Evolutionary conservation across 306 rosid species (phyloP), one percentile per base, ranked within the genome.

Genomic region (Casuarina glauca): DNA sequence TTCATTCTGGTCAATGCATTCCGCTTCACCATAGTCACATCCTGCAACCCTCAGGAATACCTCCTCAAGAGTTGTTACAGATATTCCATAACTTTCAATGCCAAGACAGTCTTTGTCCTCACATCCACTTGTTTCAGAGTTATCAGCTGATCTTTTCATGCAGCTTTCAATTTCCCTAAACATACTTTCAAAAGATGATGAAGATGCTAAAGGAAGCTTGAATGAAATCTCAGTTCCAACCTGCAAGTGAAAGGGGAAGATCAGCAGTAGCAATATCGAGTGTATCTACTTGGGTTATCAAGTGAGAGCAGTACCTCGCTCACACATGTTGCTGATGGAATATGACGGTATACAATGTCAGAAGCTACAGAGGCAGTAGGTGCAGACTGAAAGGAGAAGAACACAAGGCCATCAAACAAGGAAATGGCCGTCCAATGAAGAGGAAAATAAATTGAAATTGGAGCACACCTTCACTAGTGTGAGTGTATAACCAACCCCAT

Each of bases 161-260:
- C 88, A 94, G 84, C 87, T 88, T 91, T 94, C 98, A 81, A 94
- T 94, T 88, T 94, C 98, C 87, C 97, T 84, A 73, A 94, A 94
- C 97, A 94, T 87, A 83, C 84, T 79, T 79, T 92, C 97, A 74
- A 94, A 94, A 72, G 90, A 91, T 15, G 90, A 78, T 50, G 98
- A 90, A 73, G 98, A 94, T 58, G 93, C 86, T 84, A 94, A 76
- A 64, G 98, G 98, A 87, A 94, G 98, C 92, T 95, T 92, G 78
- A 94, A 94, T 78, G 97, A 94, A 84, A 94, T 90, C 89, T 94
- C 98, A 26, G 98, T 94, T 79, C 98, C 98, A 80, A 94, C 98
- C 98, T 94, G 88, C 10, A 82, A 73, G 85, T 68, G 80, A 77
- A 78, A 43, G 38, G 38, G 70, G 46, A 72, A 76, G 8, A 79